Conservation (phyloP, 306 rosid genomes). For the Cucumis hystrix region DNA sequence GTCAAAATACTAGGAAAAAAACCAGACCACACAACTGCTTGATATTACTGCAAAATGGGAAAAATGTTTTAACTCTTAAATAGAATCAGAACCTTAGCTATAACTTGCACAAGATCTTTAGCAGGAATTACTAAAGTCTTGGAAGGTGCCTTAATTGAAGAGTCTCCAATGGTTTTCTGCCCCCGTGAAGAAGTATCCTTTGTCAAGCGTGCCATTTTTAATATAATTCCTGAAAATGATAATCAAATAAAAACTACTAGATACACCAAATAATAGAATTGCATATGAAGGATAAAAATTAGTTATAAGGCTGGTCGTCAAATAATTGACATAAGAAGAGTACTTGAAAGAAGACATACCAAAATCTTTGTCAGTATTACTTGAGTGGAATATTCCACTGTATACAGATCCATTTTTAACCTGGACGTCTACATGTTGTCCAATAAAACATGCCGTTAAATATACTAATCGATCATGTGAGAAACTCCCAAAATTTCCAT, state of each 20-base stretch:
- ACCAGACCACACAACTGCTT: conserved; percentile 1
- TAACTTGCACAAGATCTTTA: conserved; percentile 82
- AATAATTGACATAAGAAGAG: conserved; percentile 4
- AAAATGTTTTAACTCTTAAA: neutral
- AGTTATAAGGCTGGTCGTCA: neutral
- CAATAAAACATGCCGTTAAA: conserved; percentile 61
- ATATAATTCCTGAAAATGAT: conserved; percentile 46
- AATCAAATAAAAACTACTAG: conserved; percentile 3
- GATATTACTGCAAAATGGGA: neutral
- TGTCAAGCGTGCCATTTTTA: conserved; percentile 74
- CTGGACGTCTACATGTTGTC: conserved; percentile 92
- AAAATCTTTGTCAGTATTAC: conserved; percentile 63
- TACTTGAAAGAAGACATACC: conserved; percentile 38
- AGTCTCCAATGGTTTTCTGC: conserved; percentile 46
- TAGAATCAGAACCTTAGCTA: conserved; percentile 57
- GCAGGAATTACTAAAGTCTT: conserved; percentile 61
- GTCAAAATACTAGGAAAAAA: neutral
- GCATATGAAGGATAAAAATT: neutral
- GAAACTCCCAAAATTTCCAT: conserved; percentile 43
- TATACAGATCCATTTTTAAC: conserved; percentile 78
- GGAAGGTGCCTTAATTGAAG: conserved; percentile 46
- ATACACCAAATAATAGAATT: neutral
- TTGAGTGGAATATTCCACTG: conserved; percentile 86
- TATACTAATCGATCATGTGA: conserved; percentile 65
- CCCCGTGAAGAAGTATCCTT: conserved; percentile 63